Evolutionary conservation across 352 stramenopile species (phyloP), one percentile per base, ranked within the genome.

Genomic region (Globisporangium viniferum): DNA sequence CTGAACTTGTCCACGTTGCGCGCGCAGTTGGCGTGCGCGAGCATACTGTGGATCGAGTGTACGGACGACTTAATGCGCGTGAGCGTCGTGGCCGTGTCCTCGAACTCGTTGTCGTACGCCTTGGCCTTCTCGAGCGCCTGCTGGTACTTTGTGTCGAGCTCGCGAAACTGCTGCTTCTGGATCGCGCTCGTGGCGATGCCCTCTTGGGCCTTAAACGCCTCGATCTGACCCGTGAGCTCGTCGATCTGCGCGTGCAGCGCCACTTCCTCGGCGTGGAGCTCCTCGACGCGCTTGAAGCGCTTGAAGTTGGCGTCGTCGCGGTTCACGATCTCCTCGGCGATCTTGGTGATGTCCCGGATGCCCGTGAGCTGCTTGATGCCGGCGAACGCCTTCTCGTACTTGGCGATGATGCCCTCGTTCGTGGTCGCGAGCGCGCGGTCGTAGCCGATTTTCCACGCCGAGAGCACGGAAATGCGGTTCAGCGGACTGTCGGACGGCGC

Each of bases 231-330:
- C 0, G 72, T 76, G 44, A 90, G 79, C 36, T 71, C 60, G 18
- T 87, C 82, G 7, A 88, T 68, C 64, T 92, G 77, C 0, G 67
- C 68, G 44, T 85, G 81, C 10, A 92, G 58, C 12, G 70, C 64
- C 0, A 79, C 79, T 57, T 91, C 78, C 49, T 93, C 86, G 8
- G 77, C 74, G 51, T 88, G 80, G 8, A 93, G 62, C 51, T 84
- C 81, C 56, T 93, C 86, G 12, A 91, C 84, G 39, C 80, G 82
- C 67, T 90, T 88, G 67, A 93, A 93, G 27, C 81, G 84, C 71
- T 92, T 87, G 57, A 93, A 93, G 59, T 93, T 93, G 49, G 82
- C 81, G 58, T 89, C 86, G 62, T 93, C 86, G 18, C 85, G 86
- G 53, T 63, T 57, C 14, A 86, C 59, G 56, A 93, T 79, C 33